A percentile compares a stretch with the other conserved stretches of the same genome.
Conservation (phyloP, 2,329 filamentous ascomycete species). For the Sporothrix variecibatus region DNA sequence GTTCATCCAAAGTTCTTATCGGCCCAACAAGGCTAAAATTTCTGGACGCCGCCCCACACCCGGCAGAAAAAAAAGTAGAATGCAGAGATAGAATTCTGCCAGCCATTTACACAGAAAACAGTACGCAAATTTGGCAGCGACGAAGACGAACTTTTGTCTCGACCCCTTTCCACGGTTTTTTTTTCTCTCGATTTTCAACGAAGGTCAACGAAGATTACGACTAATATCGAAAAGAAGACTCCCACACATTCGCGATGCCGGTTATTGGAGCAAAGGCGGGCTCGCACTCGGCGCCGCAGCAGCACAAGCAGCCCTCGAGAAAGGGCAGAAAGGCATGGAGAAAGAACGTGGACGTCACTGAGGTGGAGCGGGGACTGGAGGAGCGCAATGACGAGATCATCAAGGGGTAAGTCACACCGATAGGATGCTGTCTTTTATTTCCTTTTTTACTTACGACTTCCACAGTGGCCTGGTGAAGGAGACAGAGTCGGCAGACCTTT, state of each 20-base stretch:
- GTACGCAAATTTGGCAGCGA: neutral
- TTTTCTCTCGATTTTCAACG: neutral
- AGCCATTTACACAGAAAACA: neutral
- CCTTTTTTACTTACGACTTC: neutral
- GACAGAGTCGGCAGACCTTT: conserved; percentile 79
- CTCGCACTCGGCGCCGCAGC: conserved; percentile 66
- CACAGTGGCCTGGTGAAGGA: conserved; percentile 80
- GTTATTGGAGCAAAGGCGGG: conserved; percentile 52
- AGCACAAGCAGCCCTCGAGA: conserved; percentile 84
- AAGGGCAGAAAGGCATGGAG: conserved; percentile 99
- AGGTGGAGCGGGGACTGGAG: conserved; percentile 80
- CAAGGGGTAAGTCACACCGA: conserved; percentile 64
- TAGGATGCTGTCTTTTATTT: neutral
- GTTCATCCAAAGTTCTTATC: neutral
- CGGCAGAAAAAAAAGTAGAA: conserved; percentile 22
- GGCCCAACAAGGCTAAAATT: conserved; percentile 4
- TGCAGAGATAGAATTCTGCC: neutral
- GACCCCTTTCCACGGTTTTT: neutral
- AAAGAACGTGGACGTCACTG: conserved; percentile 93
- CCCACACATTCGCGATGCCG: conserved; percentile 49
- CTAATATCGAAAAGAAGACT: neutral
- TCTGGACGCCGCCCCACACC: conserved; percentile 10
- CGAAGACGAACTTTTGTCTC: neutral
- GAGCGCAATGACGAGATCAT: conserved; percentile 87
- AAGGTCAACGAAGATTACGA: neutral